Evolutionary conservation across 257 asterid genomes (phyloP).

Genomic region (Plantago major): DNA sequence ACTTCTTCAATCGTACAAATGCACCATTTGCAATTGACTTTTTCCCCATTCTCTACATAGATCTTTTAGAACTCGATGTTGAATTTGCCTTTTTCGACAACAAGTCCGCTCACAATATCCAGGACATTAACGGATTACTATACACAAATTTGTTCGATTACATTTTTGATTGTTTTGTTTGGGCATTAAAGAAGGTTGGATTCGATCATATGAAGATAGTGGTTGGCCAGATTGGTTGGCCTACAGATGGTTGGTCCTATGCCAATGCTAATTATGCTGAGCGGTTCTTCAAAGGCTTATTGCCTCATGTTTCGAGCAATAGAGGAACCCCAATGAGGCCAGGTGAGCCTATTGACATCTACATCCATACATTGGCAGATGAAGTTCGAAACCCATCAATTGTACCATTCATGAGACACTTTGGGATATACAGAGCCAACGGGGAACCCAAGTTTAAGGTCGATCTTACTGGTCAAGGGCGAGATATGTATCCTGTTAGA

Average conservation of each 20-base stretch:
- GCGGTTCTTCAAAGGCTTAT: constrained; percentile 24
- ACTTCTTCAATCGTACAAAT: not conserved
- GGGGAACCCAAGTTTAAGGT: constrained; percentile 47
- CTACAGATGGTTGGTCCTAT: constrained; percentile 37
- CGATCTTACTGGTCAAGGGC: constrained; percentile 39
- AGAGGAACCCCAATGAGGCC: constrained; percentile 46
- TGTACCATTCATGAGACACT: constrained; percentile 26
- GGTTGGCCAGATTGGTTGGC: constrained; percentile 38
- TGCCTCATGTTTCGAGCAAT: constrained; percentile 18
- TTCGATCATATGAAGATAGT: constrained; percentile 8
- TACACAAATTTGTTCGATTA: constrained; percentile 34
- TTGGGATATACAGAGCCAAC: constrained; percentile 39
- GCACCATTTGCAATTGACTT: constrained; percentile 19
- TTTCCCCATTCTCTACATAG: constrained; percentile 11
- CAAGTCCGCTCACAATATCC: not conserved
- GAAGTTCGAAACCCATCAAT: constrained; percentile 2
- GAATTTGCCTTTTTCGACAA: constrained; percentile 31
- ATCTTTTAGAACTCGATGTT: not conserved
- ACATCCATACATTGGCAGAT: constrained; percentile 27
- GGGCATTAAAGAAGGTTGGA: constrained; percentile 31
- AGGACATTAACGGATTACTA: constrained; percentile 15
- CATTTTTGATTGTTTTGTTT: constrained; percentile 27
- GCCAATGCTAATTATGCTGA: constrained; percentile 27
- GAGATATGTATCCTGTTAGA: constrained; percentile 24
- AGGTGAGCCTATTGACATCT: constrained; percentile 21